Base-by-base conservation (phyloP, 768 basidiomycete species). In the Daedaleopsis nitida region DNA sequence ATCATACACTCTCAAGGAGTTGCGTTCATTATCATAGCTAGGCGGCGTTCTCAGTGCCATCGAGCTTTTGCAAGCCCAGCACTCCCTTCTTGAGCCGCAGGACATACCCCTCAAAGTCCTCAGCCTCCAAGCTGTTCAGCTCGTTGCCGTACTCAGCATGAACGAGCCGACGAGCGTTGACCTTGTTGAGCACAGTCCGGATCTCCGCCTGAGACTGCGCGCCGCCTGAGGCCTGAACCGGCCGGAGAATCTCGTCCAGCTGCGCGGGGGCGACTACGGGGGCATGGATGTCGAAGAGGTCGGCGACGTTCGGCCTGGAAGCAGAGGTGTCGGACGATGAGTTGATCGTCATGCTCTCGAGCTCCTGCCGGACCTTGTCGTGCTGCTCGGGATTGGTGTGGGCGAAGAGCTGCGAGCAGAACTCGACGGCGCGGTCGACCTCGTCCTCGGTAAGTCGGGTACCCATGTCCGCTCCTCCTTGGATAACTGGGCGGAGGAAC, bases 381-480 rank as follows among this genome's bases (percentile, higher is more conserved):
- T 85, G 85, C 63, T 83, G 77, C 66, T 86, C 87, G 9, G 85
- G 86, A 8, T 82, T 79, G 2, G 86, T 87, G 9, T 90, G 88
- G 59, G 80, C 82, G 76, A 89, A 91, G 14, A 91, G 79, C 62
- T 86, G 83, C 51, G 85, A 81, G 69, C 89, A 91, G 70, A 92
- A 92, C 71, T 91, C 87, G 19, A 92, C 78, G 14, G 90, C 88
- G 59, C 80, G 85, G 64, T 91, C 86, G 0, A 92, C 80, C 72
- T 92, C 90, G 50, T 76, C 78, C 72, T 89, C 90, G 3, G 88
- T 89, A 35, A 91, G 79, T 16, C 81, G 83, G 38, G 78, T 75
- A 14, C 90, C 90, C 81, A 91, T 85, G 62, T 92, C 90, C 0
- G 86, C 86, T 45, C 86, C 87, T 5, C 90, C 90, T 73, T 92